Conservation (phyloP, 164 flowering plant genomes). For the Akebia trifoliata region DNA sequence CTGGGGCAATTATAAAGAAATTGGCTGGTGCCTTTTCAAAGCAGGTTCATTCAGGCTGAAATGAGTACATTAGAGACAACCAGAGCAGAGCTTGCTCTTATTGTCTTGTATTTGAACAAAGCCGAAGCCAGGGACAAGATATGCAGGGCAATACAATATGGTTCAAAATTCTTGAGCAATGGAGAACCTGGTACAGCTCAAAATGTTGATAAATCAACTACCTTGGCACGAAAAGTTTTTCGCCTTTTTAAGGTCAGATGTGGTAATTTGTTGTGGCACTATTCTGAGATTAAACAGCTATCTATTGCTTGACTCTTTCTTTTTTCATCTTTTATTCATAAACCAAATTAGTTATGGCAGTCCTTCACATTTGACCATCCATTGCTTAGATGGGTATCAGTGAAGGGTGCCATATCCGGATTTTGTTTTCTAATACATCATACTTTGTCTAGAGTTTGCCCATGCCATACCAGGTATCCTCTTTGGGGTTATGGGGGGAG, state of each 20-base stretch:
- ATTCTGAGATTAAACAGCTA: background rate
- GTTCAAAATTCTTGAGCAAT: slow-evolving; percentile 89
- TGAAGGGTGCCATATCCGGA: background rate
- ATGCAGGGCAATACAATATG: slow-evolving; percentile 97
- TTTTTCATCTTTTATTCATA: background rate
- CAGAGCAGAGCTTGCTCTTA: slow-evolving; percentile 86
- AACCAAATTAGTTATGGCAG: background rate
- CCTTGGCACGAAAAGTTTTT: slow-evolving; percentile 95
- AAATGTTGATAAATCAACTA: slow-evolving; percentile 90
- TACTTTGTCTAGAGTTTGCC: background rate
- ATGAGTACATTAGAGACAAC: slow-evolving; percentile 82
- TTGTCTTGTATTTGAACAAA: slow-evolving; percentile 82
- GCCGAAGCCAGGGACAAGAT: slow-evolving; percentile 99
- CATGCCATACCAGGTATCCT: too few species aligned
- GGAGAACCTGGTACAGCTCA: slow-evolving; percentile 96
- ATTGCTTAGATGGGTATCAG: background rate
- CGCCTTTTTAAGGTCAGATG: slow-evolving; percentile 87
- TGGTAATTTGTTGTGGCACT: background rate
- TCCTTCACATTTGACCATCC: background rate
- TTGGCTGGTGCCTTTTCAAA: background rate
- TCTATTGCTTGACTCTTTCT: background rate
- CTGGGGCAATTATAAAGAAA: background rate
- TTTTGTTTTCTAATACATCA: background rate
- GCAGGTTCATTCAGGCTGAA: slow-evolving; percentile 20
- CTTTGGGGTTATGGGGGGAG: too few species aligned